Percentiles rank a stretch among this genome's conserved stretches.
phyloP scores from a whole-genome alignment of 805 yeast species.

The Candida xiaguanensis region DNA sequence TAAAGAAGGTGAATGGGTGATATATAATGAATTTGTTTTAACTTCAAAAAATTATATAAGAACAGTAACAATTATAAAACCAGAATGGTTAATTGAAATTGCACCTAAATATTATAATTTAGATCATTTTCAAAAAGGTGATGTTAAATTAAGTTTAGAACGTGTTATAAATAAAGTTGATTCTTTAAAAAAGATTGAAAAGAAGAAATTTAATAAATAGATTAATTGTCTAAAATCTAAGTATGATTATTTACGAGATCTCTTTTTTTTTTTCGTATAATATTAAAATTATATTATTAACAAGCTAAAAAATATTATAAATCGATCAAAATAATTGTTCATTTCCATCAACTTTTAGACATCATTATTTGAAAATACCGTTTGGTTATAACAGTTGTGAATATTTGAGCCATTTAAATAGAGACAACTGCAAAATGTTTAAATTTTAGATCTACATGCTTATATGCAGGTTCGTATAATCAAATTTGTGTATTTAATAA shows the following conservation, averaged over 20 bases:
- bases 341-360: no score
- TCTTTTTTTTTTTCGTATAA: background rate
- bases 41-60: constrained; percentile 92
- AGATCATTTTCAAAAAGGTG: constrained; percentile 65
- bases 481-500: no score
- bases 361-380: no score
- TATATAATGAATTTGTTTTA: constrained; percentile 92
- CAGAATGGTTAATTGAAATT: constrained; percentile 86
- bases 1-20: constrained; percentile 88
- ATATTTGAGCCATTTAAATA: no score
- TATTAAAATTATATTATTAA: background rate
- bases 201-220: constrained; percentile 9
- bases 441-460: no score
- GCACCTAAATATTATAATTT: constrained; percentile 72
- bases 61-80: constrained; percentile 85
- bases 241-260: background rate
- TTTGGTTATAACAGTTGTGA: no score
- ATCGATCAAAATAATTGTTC: no score
- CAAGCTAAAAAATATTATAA: background rate
- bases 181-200: constrained; percentile 31
- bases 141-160: constrained; percentile 66
- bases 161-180: constrained; percentile 50
- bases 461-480: no score
- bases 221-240: background rate
- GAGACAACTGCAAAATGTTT: no score